Percentiles rank a stretch among this genome's conserved stretches.
These are phyloP conservation scores for Wickerhamiella sorbophila DNA, from an alignment of 805 yeast species.

Conservation along the genomic window DNA sequence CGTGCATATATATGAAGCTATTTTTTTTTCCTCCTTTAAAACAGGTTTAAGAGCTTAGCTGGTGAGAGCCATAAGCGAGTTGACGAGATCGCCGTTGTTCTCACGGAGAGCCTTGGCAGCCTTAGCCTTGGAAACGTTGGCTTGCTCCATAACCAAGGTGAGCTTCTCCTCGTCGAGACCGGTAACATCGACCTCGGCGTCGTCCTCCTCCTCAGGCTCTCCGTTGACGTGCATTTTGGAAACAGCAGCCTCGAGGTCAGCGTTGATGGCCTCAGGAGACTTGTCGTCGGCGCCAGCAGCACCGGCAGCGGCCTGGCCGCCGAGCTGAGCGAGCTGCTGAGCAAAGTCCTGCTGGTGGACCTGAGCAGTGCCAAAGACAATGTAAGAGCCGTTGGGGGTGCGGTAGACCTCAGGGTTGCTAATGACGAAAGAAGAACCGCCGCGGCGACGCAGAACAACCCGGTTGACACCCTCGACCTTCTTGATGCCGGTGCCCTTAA, in stretches of 20 bases:
- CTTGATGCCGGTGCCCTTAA: conserved; percentile 79
- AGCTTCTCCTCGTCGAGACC: conserved; percentile 76
- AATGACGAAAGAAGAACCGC: conserved; percentile 81
- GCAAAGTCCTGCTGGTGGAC: conserved; percentile 67
- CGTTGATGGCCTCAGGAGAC: conserved; percentile 21
- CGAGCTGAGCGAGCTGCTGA: conserved; percentile 49
- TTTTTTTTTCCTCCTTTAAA: no score
- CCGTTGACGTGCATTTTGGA: conserved; percentile 26
- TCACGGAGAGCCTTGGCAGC: conserved; percentile 83
- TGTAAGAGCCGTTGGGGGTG: conserved; percentile 84
- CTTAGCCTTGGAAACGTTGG: conserved; percentile 75
- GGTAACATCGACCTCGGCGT: conserved; percentile 66
- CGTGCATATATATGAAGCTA: no score
- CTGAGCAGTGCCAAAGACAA: conserved; percentile 96
- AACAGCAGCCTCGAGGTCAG: conserved; percentile 24
- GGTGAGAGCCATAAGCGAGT: conserved; percentile 65
- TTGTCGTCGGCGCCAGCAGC: conserved; percentile 30
- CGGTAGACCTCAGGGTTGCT: conserved; percentile 91
- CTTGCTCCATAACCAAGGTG: conserved; percentile 78
- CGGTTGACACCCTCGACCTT: conserved; percentile 84
- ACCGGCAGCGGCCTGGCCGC: conserved; percentile 29
- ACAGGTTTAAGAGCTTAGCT: no score
- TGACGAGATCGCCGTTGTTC: conserved; percentile 88
- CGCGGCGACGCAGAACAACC: conserved; percentile 89
- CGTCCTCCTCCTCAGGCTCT: conserved; percentile 37